Conservation (phyloP, 2,329 filamentous ascomycete species). For the Neurospora crassa region DNA sequence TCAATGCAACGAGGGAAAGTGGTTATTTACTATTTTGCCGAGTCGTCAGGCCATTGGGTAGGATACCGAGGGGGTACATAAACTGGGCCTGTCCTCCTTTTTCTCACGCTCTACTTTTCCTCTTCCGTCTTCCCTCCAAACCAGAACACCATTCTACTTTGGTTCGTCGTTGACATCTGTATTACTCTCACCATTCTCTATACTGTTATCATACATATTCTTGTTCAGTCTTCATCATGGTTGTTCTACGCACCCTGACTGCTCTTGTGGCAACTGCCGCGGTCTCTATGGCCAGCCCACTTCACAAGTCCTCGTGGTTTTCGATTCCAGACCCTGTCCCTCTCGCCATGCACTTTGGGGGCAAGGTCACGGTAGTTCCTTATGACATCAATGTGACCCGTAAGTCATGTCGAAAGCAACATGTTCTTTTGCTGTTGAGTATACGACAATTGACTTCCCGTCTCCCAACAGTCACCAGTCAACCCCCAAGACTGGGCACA, state of each 20-base stretch:
- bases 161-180: neutral
- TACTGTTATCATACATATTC: neutral
- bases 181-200: neutral
- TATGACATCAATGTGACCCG: neutral
- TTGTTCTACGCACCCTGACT: neutral
- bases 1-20: neutral
- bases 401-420: neutral
- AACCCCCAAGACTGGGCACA: slow-evolving; percentile 27
- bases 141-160: neutral
- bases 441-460: neutral
- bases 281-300: neutral
- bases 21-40: neutral
- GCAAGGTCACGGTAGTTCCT: neutral
- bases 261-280: neutral
- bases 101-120: neutral
- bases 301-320: neutral
- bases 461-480: slow-evolving; percentile 22
- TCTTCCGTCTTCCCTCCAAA: neutral
- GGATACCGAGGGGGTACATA: neutral
- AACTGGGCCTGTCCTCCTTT: neutral
- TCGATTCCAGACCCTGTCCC: neutral
- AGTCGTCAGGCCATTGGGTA: neutral
- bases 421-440: neutral
- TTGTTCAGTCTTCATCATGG: neutral
- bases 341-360: neutral